A percentile compares a stretch with the other conserved stretches of the same genome.
Evolutionary conservation across 2,329 filamentous ascomycete genomes (phyloP).

Genomic region (Thielaviopsis musarum): DNA sequence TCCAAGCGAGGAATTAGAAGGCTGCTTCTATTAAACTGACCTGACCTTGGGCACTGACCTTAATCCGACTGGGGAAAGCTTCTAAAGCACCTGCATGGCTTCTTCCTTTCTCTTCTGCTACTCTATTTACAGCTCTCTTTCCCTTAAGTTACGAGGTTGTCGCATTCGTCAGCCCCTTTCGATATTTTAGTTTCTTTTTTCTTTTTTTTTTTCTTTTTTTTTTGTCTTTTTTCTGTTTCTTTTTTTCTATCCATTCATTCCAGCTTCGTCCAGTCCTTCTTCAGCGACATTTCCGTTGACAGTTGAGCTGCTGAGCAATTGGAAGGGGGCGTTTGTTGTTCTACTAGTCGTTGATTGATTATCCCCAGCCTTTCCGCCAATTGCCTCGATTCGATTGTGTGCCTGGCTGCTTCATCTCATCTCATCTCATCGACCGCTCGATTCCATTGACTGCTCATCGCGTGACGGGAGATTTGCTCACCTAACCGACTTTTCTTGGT

Average conservation of each 20-base stretch:
- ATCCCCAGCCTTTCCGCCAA: neutral
- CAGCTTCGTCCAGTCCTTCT: neutral
- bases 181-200: neutral
- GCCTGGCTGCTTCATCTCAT: neutral
- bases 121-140: neutral
- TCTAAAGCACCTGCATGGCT: too few species aligned
- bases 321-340: neutral
- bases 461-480: neutral
- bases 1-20: too few species aligned
- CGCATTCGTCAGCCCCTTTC: conserved; percentile 5
- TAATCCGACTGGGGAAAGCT: too few species aligned
- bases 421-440: neutral
- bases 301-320: neutral
- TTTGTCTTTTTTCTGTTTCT: neutral
- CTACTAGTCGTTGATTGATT: neutral
- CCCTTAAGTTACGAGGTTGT: neutral
- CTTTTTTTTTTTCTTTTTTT: neutral
- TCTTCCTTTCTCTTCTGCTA: too few species aligned
- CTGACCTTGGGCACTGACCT: too few species aligned
- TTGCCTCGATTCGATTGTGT: neutral
- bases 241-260: neutral
- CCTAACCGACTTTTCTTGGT: neutral
- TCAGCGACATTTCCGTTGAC: neutral
- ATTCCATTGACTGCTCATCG: neutral
- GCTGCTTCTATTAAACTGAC: too few species aligned